Percentiles rank a stretch among this genome's conserved stretches.
These are phyloP conservation scores for Periconia sp. DNA, from an alignment of 2,329 filamentous ascomycete species.

Conservation along the genomic window DNA sequence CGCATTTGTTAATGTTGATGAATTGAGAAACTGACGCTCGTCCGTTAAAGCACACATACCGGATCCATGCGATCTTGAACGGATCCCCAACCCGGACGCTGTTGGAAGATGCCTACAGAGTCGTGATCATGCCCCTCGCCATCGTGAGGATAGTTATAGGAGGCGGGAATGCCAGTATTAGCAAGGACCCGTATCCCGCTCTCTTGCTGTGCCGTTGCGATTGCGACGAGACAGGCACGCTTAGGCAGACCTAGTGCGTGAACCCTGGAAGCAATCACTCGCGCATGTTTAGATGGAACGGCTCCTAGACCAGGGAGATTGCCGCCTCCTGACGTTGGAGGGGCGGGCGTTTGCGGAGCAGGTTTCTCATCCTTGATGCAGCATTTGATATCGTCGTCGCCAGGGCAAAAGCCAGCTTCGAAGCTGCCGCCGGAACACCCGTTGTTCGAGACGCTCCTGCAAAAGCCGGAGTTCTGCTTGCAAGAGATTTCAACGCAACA, in stretches of 20 bases:
- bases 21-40: no score
- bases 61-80: constrained; percentile 7
- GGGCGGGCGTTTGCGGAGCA: not conserved
- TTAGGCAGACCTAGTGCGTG: constrained; percentile 1
- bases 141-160: constrained; percentile 7
- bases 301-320: constrained; percentile 5
- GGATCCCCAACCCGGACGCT: constrained; percentile 5
- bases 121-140: constrained; percentile 7
- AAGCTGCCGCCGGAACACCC: not conserved
- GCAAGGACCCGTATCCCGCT: constrained; percentile 3
- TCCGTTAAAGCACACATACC: not conserved
- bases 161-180: constrained; percentile 2
- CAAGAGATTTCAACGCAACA: not conserved
- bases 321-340: not conserved
- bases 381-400: constrained; percentile 6
- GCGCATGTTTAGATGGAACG: constrained; percentile 4
- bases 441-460: not conserved
- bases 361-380: not conserved
- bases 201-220: constrained; percentile 7
- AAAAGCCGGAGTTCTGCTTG: not conserved
- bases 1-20: no score
- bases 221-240: constrained; percentile 7
- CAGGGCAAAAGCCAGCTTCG: constrained; percentile 6
- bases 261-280: constrained; percentile 4
- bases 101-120: constrained; percentile 9